Base-by-base conservation (phyloP, 2,329 filamentous ascomycete species). In the Fusarium brevicatenulatum region DNA sequence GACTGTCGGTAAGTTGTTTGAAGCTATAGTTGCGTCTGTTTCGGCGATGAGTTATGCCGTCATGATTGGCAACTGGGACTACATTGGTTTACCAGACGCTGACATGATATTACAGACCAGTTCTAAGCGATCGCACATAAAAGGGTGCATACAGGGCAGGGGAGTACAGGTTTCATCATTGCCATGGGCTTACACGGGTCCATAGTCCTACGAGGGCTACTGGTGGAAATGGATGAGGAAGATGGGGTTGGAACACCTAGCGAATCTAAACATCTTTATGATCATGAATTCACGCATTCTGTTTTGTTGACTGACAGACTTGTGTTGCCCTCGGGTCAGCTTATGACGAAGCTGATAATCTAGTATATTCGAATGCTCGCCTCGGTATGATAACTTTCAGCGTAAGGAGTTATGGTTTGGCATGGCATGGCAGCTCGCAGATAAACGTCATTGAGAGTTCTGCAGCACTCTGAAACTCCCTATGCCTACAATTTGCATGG, bases 1-100 rank as follows among this genome's bases (percentile, higher is more conserved):
- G 90, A 92, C 91, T 76, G 85, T 92, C 79, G 90, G 91, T 91
- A 80, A 83, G 87, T 86, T 63, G 11, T 36, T 12, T 39, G n/a
- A 18, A 12, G 32, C 8, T 34, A 15, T 18, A 8, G 12, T 21
- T 28, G 6, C 32, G 11, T 46, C 18, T 10, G 10, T 8, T 12
- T 21, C 16, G 13, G 30, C 16, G 23, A 39, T 18, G 23, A 28
- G 7, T 32, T 34, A 13, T 23, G 30, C 42, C 18, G 25, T 28
- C 57, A 46, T 64, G 28, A 5, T 23, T 18, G 30, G 40, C 21
- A 56, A 40, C 9, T 25, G 21, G n/a, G 9, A 18, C 23, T 34
- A n/a, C 16, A 9, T 25, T 30, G 28, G n/a, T 28, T 32, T 18
- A 47, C 28, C 28, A 18, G 28, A 43, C n/a, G 53, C 68, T 77